These are phyloP conservation scores for Orychophragmus violaceus DNA, from an alignment of 345 rosid species.

Conservation along the genomic window DNA sequence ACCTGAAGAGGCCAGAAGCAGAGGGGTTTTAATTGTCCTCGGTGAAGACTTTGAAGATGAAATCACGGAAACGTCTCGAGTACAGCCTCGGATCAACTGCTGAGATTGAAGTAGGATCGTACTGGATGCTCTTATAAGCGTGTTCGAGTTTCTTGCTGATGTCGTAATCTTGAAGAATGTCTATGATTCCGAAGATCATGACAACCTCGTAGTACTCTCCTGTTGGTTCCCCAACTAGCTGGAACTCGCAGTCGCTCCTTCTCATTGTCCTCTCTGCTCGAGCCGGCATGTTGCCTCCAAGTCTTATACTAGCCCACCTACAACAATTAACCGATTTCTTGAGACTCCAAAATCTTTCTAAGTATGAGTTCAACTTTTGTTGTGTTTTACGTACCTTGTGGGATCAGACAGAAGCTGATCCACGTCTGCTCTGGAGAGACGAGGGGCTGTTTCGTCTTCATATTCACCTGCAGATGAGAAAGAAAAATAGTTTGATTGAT, in stretches of 20 bases:
- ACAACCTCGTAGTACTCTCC: slow-evolving; percentile 80
- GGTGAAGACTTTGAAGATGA: slow-evolving; percentile 60
- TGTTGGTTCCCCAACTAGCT: slow-evolving; percentile 69
- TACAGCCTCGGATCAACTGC: slow-evolving; percentile 88
- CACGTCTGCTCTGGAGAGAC: slow-evolving; percentile 32
- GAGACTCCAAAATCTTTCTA: background rate
- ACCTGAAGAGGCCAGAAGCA: background rate
- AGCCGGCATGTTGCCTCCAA: slow-evolving; percentile 84
- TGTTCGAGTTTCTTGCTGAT: slow-evolving; percentile 93
- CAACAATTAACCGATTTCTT: slow-evolving; percentile 6
- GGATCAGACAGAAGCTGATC: slow-evolving; percentile 34
- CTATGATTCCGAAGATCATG: slow-evolving; percentile 84
- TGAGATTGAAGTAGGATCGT: slow-evolving; percentile 90
- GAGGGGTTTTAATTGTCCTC: slow-evolving; percentile 54
- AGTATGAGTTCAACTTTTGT: background rate
- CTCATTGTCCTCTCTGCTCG: slow-evolving; percentile 72
- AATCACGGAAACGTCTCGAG: slow-evolving; percentile 81
- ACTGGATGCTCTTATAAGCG: slow-evolving; percentile 84
- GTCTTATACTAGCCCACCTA: slow-evolving; percentile 72
- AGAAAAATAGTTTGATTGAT: background rate
- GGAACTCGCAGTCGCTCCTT: slow-evolving; percentile 50
- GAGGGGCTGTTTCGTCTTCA: slow-evolving; percentile 31
- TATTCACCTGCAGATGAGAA: slow-evolving; percentile 17
- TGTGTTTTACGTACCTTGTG: slow-evolving; percentile 21
- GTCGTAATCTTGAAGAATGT: slow-evolving; percentile 92